phyloP scores from a whole-genome alignment of 768 basidiomycete genomes.

The Tubosaeta sp. region DNA sequence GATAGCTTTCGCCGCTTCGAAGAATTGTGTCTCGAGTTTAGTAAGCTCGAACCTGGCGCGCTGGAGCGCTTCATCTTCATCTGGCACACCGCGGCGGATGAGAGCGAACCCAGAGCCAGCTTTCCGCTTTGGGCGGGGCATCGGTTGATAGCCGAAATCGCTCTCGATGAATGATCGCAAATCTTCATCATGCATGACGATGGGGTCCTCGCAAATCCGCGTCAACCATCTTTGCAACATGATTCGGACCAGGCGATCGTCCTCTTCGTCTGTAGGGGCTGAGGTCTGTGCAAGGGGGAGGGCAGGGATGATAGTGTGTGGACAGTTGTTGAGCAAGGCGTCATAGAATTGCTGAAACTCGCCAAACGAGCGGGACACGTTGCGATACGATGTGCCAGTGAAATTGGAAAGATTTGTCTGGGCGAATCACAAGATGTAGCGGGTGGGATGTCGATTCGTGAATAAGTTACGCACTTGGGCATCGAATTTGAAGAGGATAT shows the following conservation, averaged over 20 bases:
- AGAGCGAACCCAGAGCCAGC: constrained; percentile 70
- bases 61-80: constrained; percentile 92
- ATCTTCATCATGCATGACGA: constrained; percentile 87
- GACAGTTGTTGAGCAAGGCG: constrained; percentile 81
- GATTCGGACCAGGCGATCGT: constrained; percentile 91
- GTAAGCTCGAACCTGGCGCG: constrained; percentile 88
- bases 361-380: constrained; percentile 90
- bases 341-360: constrained; percentile 96
- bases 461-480: constrained; percentile 62
- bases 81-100: constrained; percentile 76
- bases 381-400: constrained; percentile 82
- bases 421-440: neutral
- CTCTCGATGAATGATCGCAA: constrained; percentile 92
- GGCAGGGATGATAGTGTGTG: constrained; percentile 95
- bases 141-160: constrained; percentile 95
- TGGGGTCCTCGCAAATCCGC: constrained; percentile 87
- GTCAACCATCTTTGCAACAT: constrained; percentile 95
- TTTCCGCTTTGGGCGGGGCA: constrained; percentile 69
- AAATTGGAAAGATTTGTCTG: constrained; percentile 95
- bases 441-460: neutral
- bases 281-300: constrained; percentile 95
- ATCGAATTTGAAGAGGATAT: constrained; percentile 91
- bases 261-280: constrained; percentile 96
- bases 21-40: constrained; percentile 87
- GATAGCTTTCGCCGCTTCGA: constrained; percentile 86